Evolutionary conservation across 768 basidiomycete species (phyloP), one percentile per base, ranked within the genome.

Genomic region (Lactarius quietus): DNA sequence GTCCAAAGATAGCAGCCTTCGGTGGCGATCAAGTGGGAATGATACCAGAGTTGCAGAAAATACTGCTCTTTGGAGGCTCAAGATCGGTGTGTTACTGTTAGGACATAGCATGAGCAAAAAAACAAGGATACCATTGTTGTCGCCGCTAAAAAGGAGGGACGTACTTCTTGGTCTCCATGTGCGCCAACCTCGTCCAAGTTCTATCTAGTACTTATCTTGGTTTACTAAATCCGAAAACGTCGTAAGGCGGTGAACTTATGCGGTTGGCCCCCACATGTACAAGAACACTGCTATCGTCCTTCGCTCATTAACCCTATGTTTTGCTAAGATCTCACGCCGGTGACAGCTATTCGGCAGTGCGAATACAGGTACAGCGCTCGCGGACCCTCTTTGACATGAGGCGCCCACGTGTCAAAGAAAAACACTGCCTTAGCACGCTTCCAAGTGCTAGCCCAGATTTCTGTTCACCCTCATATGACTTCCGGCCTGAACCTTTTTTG

Each of bases 1-100:
- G 20, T 70, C 64, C 6, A 59, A 59, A 38, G 63, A 62, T n/a
- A 72, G 48, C 64, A 69, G 28, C 64, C 60, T 54, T 70, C 59
- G 51, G 70, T 35, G 31, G 12, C 35, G 12, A n/a, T n/a, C n/a
- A 36, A 36, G 35, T 36, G 35, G 12, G 35, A 36, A 36, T 36
- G 35, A 12, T 36, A 5, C 33, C 9, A 35, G 33, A 35, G 5
- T 9, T 35, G 9, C 4, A 35, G 5, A 35, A 35, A 5, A 9
- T 35, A 9, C n/a, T n/a, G n/a, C n/a, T n/a, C n/a, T 35, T 9
- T 35, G 33, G 9, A 35, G 4, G 9, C 9, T 35, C 33, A 5
- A 12, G 45, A 48, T n/a, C 45, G n/a, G n/a, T n/a, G n/a, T n/a
- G n/a, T n/a, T n/a, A n/a, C n/a, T n/a, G n/a, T n/a, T n/a, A n/a